Percentiles rank a stretch among this genome's conserved stretches.
Evolutionary conservation across 257 asterid genomes (phyloP).

Genomic region (Rhazya stricta): DNA sequence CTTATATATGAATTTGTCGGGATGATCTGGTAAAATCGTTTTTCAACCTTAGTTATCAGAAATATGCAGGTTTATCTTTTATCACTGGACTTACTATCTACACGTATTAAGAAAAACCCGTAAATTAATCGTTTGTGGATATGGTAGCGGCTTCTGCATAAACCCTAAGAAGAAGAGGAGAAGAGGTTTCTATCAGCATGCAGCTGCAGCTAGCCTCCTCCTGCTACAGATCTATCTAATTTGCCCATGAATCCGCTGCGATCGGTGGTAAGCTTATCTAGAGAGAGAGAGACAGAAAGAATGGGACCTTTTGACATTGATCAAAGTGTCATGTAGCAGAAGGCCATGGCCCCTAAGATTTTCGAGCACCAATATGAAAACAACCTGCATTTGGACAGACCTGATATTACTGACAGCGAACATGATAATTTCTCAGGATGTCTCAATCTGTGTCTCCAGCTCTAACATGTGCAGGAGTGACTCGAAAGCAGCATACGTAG

Average conservation of each 20-base stretch:
- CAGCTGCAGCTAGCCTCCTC: no score
- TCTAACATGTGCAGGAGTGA: conserved; percentile 28
- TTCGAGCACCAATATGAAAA: conserved; percentile 45
- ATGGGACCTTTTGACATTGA: conserved; percentile 17
- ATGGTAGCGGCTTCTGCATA: background rate
- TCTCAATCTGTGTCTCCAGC: conserved; percentile 40
- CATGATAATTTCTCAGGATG: conserved; percentile 35
- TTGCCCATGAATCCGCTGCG: conserved; percentile 15
- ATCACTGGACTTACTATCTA: no score
- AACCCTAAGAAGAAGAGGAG: background rate
- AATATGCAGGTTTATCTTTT: no score
- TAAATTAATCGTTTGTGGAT: no score
- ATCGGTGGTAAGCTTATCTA: background rate
- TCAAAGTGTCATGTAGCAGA: conserved; percentile 23
- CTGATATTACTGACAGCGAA: conserved; percentile 40
- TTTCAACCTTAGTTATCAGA: no score
- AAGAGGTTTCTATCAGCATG: background rate
- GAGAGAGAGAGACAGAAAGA: conserved; percentile 1
- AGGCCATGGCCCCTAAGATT: conserved; percentile 41
- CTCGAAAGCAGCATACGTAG: conserved; percentile 30
- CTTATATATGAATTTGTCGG: background rate
- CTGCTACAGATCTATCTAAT: background rate
- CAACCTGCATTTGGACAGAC: conserved; percentile 50
- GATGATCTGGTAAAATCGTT: background rate
- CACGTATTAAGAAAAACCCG: no score